A percentile compares a stretch with the other conserved stretches of the same genome.
phyloP scores from a whole-genome alignment of 306 rosid species.

The Luffa aegyptiaca region DNA sequence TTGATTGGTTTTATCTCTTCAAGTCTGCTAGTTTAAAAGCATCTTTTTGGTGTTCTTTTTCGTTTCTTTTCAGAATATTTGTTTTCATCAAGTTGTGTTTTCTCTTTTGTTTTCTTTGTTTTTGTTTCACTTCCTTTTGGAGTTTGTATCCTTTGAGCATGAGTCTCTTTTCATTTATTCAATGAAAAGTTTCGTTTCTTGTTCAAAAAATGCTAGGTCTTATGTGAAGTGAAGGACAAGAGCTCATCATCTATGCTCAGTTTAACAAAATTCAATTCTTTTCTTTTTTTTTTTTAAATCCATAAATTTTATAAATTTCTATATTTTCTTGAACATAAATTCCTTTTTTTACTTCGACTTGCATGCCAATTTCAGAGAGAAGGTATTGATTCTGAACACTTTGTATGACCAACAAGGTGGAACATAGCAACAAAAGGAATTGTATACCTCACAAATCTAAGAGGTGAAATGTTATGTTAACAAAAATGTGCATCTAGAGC shows the following conservation, averaged over 20 bases:
- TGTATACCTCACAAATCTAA: background rate
- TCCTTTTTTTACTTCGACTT: background rate
- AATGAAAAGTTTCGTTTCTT: no score
- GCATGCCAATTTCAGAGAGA: background rate
- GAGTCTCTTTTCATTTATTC: no score
- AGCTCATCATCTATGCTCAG: background rate
- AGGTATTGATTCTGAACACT: background rate
- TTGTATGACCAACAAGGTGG: background rate
- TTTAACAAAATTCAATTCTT: background rate
- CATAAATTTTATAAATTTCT: background rate
- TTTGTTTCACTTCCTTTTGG: no score
- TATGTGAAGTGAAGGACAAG: background rate
- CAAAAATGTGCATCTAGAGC: background rate
- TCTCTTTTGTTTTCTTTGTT: no score
- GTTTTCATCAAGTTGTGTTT: no score
- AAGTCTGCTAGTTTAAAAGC: no score
- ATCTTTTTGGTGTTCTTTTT: no score
- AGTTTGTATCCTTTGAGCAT: no score
- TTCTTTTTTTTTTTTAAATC: no score
- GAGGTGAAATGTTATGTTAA: background rate
- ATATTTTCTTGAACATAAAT: no score
- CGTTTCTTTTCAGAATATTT: no score
- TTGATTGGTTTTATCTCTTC: no score
- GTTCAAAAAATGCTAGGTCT: background rate
- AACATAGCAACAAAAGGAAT: background rate